phyloP scores from a whole-genome alignment of 2,329 filamentous ascomycete species.

The Ambrosiella beaveri region DNA sequence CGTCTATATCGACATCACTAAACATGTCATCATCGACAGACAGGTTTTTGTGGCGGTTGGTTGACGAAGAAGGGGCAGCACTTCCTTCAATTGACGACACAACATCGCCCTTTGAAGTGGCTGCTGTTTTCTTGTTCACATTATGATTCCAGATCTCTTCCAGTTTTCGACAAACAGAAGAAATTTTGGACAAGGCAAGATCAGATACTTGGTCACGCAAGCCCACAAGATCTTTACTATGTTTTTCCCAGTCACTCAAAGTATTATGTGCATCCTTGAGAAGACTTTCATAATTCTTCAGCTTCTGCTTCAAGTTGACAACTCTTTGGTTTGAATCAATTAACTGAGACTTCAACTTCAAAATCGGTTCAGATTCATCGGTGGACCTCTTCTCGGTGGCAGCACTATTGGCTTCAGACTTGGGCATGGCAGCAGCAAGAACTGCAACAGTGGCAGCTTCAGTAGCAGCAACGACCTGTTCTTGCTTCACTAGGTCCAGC shows the following conservation, averaged over 20 bases:
- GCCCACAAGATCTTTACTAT: slow-evolving; percentile 1
- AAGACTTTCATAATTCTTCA: slow-evolving; percentile 10
- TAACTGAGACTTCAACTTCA: not conserved
- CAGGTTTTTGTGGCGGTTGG: not conserved
- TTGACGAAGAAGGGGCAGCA: no score
- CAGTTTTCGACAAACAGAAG: slow-evolving; percentile 3
- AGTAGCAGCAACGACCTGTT: slow-evolving; percentile 2
- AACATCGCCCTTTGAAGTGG: not conserved
- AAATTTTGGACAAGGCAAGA: slow-evolving; percentile 1
- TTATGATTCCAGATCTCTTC: slow-evolving; percentile 2
- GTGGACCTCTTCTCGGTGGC: not conserved
- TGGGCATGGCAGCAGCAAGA: not conserved
- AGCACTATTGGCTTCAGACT: not conserved
- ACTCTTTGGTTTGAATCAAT: slow-evolving; percentile 13
- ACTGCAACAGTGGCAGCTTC: not conserved
- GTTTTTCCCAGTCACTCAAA: slow-evolving; percentile 11
- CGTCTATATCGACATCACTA: slow-evolving; percentile 10
- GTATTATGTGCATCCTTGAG: slow-evolving; percentile 5
- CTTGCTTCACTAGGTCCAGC: slow-evolving; percentile 1
- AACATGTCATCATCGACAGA: slow-evolving; percentile 7
- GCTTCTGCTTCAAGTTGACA: slow-evolving; percentile 11
- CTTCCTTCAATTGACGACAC: no score
- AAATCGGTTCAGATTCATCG: not conserved
- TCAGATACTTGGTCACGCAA: slow-evolving; percentile 3
- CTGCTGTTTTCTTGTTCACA: not conserved